Conservation (phyloP, 129 eudicot genomes). For the Kitagawia praeruptora region DNA sequence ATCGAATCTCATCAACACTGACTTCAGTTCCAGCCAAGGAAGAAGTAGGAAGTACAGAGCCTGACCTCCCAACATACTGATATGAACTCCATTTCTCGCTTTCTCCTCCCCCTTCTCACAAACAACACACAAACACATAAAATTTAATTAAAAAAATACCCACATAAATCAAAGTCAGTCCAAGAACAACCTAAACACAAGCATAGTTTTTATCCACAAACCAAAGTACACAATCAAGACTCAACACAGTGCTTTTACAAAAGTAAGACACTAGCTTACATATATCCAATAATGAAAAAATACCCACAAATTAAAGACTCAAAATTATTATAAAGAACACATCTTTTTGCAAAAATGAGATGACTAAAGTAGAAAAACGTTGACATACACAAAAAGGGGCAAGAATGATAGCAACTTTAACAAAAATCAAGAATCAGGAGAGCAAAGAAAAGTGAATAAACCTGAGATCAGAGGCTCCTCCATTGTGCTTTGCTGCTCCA, state of each 20-base stretch:
- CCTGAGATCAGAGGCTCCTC: slow-evolving; percentile 56
- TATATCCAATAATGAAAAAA: not conserved
- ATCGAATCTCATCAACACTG: slow-evolving; percentile 82
- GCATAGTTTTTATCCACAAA: not conserved
- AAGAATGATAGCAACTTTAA: not conserved
- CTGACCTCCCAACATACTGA: slow-evolving; percentile 66
- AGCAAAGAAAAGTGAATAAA: not conserved
- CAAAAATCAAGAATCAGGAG: not conserved
- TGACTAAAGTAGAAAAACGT: not conserved
- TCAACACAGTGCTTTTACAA: not conserved
- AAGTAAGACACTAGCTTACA: not conserved
- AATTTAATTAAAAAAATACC: not conserved
- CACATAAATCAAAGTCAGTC: not conserved
- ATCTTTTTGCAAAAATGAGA: not conserved
- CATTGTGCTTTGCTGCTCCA: slow-evolving; percentile 26
- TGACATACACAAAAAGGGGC: not conserved
- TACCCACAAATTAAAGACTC: not conserved
- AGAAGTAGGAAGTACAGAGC: slow-evolving; percentile 45
- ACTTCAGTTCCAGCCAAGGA: slow-evolving; percentile 49
- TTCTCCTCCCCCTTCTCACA: slow-evolving; percentile 22
- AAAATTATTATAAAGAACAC: not conserved
- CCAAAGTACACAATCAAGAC: not conserved
- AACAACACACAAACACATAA: not conserved
- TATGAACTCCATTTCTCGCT: slow-evolving; percentile 63
- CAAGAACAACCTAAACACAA: not conserved